Base-by-base conservation (phyloP, 2,329 filamentous ascomycete genomes). In the Scedosporium apiospermum region DNA sequence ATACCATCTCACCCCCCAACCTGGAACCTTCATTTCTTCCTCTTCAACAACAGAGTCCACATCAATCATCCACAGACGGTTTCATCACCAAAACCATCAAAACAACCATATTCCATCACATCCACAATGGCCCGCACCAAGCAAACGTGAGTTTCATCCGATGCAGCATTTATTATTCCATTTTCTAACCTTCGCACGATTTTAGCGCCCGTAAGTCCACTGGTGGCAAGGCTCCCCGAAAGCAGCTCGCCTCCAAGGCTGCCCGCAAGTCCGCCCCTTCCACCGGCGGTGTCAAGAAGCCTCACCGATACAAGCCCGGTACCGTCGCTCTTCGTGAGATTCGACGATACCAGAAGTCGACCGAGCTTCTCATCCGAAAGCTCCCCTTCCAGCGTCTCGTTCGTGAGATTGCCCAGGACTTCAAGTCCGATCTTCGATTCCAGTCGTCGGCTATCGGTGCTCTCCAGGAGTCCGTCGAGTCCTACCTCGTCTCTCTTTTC, bases 181-280 rank as follows among this genome's bases (percentile, higher is more conserved):
- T 42, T 9, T 53, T 10, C 12, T 23, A 53, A 55, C 16, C 58
- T 23, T 4, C 49, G 3, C 53, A 23, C 12, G 1, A n/a, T 16
- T 27, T 7, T 62, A 66, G 65, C 72, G 85, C 85, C 72, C 84
- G 86, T 75, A 88, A 96, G 84, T 89, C 87, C 77, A 89, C 87
- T 72, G 87, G 87, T 86, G 87, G 87, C 83, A 89, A 89, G 83
- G 87, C 87, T 71, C 86, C 86, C 67, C 85, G 87, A 80, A 99
- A 99, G 91, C 93, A 97, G 87, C 92, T 98, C 75, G 93, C 93
- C 72, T 96, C 93, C 85, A 97, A 97, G 90, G 95, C 93, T 70
- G 93, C 95, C 74, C 93, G 95, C 83, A 99, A 99, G 88, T 92
- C 89, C 72, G 93, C 95, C 66, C 95, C 95, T 71, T 96, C 92